Base-by-base conservation (phyloP, 2,329 filamentous ascomycete genomes). In the Cordyceps javanica region DNA sequence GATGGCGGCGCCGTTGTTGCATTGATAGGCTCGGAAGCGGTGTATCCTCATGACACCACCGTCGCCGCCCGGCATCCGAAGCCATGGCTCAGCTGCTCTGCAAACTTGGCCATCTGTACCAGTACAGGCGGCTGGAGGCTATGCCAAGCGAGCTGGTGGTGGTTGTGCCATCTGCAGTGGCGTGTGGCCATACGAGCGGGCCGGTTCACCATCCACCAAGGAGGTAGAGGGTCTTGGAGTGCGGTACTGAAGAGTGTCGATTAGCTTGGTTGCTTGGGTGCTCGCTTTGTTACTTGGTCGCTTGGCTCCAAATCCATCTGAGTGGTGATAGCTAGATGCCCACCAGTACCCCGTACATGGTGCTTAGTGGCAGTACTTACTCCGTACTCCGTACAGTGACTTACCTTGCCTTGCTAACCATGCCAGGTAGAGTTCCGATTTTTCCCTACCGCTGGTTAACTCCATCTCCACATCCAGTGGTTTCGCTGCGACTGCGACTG, bases 11-110 rank as follows among this genome's bases (percentile, higher is more conserved):
- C n/a, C n/a, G 39, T 19, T 23, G 19, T 42, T 19, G 13, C 19
- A n/a, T n/a, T n/a, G 39, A 10, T 13, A 44, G 41, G 21, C 41
- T 44, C 25, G 21, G 25, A 36, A 34, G 46, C 46, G 46, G 46
- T 50, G 46, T 36, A 50, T 50, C 46, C 36, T 19, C 46, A 50
- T 50, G 30, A 50, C 46, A 34, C 46, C 46, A 50, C 16, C 30
- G n/a, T 5, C n/a, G 16, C 28, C 16, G 19, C n/a, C 11, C 28
- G 13, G 49, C 49, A 52, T 30, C 23, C 49, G 49, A 39, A 28
- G 25, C 25, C n/a, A 28, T n/a, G 19, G 48, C 4, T 51, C 49
- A 51, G 49, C 48, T 51, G 48, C 34, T 21, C 23, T 16, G 42
- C 30, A n/a, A n/a, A n/a, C n/a, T n/a, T n/a, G 10, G 28, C 11